phyloP scores from a whole-genome alignment of 2,329 filamentous ascomycete species.

The Hymenoscyphus linearis region DNA sequence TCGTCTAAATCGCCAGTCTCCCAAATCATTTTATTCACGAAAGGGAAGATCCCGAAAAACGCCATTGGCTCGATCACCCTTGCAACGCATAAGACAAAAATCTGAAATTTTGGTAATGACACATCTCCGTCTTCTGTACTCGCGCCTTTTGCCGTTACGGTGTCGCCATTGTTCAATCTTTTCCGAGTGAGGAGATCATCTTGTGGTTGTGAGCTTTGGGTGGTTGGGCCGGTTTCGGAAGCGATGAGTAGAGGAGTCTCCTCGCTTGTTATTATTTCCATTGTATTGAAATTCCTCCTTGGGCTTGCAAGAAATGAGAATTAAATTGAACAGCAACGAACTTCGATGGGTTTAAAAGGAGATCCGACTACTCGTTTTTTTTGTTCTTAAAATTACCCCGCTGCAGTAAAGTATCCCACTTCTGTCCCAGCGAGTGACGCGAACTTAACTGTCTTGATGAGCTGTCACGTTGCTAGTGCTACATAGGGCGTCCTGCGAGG shows the following conservation, averaged over 20 bases:
- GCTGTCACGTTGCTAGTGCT: neutral
- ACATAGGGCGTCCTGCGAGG: neutral
- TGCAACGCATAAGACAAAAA: constrained; percentile 67
- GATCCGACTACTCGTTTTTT: neutral
- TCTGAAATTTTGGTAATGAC: constrained; percentile 57
- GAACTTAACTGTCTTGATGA: neutral
- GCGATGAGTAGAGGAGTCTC: constrained; percentile 19
- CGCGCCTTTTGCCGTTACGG: neutral
- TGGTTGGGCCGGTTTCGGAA: constrained; percentile 6
- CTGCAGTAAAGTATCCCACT: neutral
- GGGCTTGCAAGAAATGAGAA: neutral
- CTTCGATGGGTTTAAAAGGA: neutral
- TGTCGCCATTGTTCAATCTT: constrained; percentile 1
- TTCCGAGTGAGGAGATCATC: constrained; percentile 8
- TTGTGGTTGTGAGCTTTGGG: neutral
- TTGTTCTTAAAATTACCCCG: neutral
- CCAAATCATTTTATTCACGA: constrained; percentile 72
- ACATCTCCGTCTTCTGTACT: constrained; percentile 36
- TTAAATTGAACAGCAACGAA: neutral
- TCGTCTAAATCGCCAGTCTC: constrained; percentile 56
- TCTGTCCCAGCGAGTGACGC: neutral
- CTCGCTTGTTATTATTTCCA: neutral
- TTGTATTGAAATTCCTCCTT: neutral
- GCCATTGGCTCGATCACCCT: constrained; percentile 70
- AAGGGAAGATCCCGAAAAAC: constrained; percentile 81